Evolutionary conservation across 495 filamentous ascomycete species (phyloP).

Genomic region (Bacidia gigantensis): DNA sequence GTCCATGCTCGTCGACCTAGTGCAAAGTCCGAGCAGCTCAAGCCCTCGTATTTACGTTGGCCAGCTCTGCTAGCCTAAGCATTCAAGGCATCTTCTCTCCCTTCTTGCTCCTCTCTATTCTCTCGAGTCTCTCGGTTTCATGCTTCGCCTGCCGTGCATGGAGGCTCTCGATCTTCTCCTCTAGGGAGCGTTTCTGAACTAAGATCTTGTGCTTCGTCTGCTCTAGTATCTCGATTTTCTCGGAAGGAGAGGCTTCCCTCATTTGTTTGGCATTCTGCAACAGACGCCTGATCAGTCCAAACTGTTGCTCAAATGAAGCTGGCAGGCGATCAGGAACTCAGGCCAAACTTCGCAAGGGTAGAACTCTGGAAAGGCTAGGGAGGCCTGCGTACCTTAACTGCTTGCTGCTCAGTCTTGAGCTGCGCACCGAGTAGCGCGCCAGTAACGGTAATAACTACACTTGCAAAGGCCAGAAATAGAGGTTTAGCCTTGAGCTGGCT

Average conservation of each 20-base stretch:
- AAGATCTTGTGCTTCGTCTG: constrained; percentile 32
- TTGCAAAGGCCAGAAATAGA: constrained; percentile 33
- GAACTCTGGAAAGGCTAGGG: constrained; percentile 1
- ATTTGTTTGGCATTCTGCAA: constrained; percentile 27
- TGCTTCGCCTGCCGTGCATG: constrained; percentile 17
- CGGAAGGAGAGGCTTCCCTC: constrained; percentile 37
- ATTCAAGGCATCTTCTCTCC: background rate
- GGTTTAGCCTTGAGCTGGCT: constrained; percentile 15
- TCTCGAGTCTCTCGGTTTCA: background rate
- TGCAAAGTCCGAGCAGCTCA: background rate
- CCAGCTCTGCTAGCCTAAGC: background rate
- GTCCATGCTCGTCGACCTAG: too few species aligned
- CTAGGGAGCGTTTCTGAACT: constrained; percentile 36
- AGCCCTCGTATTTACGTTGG: too few species aligned
- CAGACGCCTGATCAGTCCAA: background rate
- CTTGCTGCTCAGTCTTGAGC: constrained; percentile 35
- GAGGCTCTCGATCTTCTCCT: constrained; percentile 42
- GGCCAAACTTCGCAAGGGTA: background rate
- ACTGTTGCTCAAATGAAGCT: background rate
- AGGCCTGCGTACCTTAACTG: constrained; percentile 26
- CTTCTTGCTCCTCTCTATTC: background rate
- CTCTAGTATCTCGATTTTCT: constrained; percentile 39
- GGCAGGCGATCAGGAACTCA: background rate
- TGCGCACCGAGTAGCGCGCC: constrained; percentile 43
- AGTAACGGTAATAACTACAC: constrained; percentile 35